These are phyloP conservation scores for Herpetospermum pedunculosum DNA, from an alignment of 306 rosid genomes.

Conservation along the genomic window DNA sequence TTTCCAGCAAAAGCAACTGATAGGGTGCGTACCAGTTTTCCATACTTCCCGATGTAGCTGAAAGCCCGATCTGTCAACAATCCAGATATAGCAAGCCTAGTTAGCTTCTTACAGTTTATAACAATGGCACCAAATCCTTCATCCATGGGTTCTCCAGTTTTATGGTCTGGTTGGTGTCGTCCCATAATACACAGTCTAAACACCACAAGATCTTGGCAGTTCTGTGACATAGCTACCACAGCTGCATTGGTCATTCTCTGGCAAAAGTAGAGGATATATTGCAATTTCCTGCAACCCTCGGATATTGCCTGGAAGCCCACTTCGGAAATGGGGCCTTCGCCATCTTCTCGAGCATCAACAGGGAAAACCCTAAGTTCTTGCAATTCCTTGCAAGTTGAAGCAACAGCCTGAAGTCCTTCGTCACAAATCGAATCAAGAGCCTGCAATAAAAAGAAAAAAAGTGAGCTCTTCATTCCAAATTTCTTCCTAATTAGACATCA, in stretches of 20 bases:
- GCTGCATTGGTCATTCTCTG: conserved; percentile 85
- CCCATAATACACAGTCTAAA: conserved; percentile 86
- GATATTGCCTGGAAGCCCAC: conserved; percentile 74
- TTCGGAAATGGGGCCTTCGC: conserved; percentile 73
- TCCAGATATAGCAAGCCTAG: conserved; percentile 81
- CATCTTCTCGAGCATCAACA: conserved; percentile 33
- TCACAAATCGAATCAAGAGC: conserved; percentile 69
- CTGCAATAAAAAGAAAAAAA: conserved; percentile 24
- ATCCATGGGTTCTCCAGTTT: conserved; percentile 68
- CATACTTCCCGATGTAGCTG: conserved; percentile 52
- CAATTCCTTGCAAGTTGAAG: conserved; percentile 64
- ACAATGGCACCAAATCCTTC: conserved; percentile 90
- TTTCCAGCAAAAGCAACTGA: conserved; percentile 83
- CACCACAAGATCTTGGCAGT: conserved; percentile 73
- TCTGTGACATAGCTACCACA: conserved; percentile 74
- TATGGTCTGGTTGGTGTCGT: conserved; percentile 42
- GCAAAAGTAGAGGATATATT: conserved; percentile 62
- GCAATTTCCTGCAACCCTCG: conserved; percentile 70
- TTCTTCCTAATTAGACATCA: not conserved
- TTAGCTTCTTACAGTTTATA: conserved; percentile 80
- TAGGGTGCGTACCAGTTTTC: conserved; percentile 68
- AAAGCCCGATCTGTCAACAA: conserved; percentile 69
- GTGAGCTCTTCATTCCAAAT: conserved; percentile 16
- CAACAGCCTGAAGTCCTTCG: conserved; percentile 82
- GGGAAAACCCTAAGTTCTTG: conserved; percentile 81